Conservation (phyloP, 1,284 basidiomycete species). For the Tremellales sp. region DNA sequence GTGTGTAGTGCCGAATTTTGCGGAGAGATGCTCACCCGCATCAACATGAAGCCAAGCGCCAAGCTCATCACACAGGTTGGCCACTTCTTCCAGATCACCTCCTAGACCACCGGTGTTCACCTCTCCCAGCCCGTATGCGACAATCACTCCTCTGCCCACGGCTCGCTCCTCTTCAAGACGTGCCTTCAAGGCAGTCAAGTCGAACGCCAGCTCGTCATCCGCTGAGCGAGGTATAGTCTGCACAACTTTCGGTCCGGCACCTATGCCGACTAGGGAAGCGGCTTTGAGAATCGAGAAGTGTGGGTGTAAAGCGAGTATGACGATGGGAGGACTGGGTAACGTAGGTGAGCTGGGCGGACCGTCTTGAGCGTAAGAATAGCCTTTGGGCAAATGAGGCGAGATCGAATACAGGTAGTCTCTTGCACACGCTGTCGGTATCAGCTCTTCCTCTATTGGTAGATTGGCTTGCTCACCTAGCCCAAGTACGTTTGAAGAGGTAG, state of each 20-base stretch:
- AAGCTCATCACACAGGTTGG: slow-evolving; percentile 47
- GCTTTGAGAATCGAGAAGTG: slow-evolving; percentile 54
- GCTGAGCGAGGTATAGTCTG: slow-evolving; percentile 31
- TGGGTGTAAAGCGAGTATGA: slow-evolving; percentile 50
- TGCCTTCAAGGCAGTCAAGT: slow-evolving; percentile 43
- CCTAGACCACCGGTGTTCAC: slow-evolving; percentile 54
- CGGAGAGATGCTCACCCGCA: slow-evolving; percentile 40
- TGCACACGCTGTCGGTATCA: slow-evolving; percentile 40
- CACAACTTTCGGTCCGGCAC: slow-evolving; percentile 40
- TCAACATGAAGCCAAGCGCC: slow-evolving; percentile 55
- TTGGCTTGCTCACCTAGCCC: slow-evolving; percentile 43
- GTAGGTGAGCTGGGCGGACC: slow-evolving; percentile 40
- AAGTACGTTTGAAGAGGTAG: slow-evolving; percentile 53
- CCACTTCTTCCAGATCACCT: slow-evolving; percentile 35
- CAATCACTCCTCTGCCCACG: slow-evolving; percentile 43
- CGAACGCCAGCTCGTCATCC: slow-evolving; percentile 46
- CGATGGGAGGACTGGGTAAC: slow-evolving; percentile 41
- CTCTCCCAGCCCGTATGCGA: slow-evolving; percentile 51
- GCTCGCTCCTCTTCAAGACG: slow-evolving; percentile 30
- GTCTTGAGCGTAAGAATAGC: slow-evolving; percentile 48
- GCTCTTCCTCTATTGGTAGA: neutral
- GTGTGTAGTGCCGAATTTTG: no score
- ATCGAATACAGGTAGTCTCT: slow-evolving; percentile 40
- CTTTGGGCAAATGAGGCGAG: slow-evolving; percentile 25
- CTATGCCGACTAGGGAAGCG: slow-evolving; percentile 51